Conservation (phyloP, 805 yeast species). For the Saccharomycopsis selenospora region DNA sequence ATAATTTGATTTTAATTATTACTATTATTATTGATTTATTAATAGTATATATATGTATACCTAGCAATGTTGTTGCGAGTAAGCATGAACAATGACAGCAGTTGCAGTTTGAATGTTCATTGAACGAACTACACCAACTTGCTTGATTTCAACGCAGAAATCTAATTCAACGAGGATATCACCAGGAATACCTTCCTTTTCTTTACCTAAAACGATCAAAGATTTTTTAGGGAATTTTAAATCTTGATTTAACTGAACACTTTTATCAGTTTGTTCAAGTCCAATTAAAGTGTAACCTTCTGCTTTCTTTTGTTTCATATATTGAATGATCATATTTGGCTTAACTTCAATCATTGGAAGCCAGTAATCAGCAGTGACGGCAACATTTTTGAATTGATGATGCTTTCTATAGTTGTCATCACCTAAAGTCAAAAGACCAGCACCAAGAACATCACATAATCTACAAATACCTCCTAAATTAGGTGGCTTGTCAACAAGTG, state of each 20-base stretch:
- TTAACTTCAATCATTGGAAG: slow-evolving; percentile 85
- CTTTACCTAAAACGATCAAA: slow-evolving; percentile 73
- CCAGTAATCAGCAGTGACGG: slow-evolving; percentile 93
- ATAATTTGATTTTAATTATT: too few species aligned
- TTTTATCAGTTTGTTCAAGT: slow-evolving; percentile 85
- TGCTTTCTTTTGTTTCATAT: slow-evolving; percentile 50
- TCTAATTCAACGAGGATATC: slow-evolving; percentile 74
- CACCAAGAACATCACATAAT: slow-evolving; percentile 87
- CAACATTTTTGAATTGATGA: slow-evolving; percentile 75
- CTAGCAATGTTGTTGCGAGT: slow-evolving; percentile 36
- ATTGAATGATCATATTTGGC: slow-evolving; percentile 45
- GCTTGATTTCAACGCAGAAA: slow-evolving; percentile 84
- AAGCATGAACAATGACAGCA: slow-evolving; percentile 89
- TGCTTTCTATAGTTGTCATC: slow-evolving; percentile 57
- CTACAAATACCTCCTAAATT: slow-evolving; percentile 93
- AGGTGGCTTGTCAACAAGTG: slow-evolving; percentile 87
- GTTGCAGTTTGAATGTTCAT: slow-evolving; percentile 98
- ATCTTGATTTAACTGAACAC: slow-evolving; percentile 58
- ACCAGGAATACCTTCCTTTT: slow-evolving; percentile 89
- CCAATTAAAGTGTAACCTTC: slow-evolving; percentile 88
- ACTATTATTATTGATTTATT: too few species aligned
- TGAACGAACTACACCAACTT: slow-evolving; percentile 84
- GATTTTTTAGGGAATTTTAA: slow-evolving; percentile 75
- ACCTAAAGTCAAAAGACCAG: slow-evolving; percentile 69
- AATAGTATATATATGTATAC: too few species aligned